Evolutionary conservation across 116 monocot genomes (phyloP).

Genomic region (Trichopus zeylanicus): DNA sequence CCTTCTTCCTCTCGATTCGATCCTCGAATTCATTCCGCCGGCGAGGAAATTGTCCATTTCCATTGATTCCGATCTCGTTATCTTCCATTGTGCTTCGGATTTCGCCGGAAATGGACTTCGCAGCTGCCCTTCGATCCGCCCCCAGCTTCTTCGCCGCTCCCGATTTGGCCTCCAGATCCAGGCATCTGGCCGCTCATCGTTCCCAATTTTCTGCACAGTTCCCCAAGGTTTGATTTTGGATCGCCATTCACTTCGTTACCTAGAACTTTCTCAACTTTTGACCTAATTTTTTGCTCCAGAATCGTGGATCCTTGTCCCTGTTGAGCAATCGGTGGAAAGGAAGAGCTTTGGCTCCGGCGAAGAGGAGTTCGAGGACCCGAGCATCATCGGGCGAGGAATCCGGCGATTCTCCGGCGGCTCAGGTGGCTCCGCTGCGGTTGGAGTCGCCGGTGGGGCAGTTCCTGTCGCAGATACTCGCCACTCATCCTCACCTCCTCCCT

Average conservation of each 20-base stretch:
- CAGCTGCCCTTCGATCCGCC: not conserved
- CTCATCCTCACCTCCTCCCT: slow-evolving; percentile 81
- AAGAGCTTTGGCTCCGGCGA: not conserved
- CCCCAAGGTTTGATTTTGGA: not conserved
- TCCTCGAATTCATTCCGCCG: too few species aligned
- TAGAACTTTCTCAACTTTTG: not conserved
- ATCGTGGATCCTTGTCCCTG: not conserved
- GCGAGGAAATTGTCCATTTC: too few species aligned
- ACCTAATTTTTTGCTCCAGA: not conserved
- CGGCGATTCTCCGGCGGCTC: not conserved
- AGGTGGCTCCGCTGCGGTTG: slow-evolving; percentile 74
- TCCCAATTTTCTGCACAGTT: not conserved
- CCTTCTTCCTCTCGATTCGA: not conserved
- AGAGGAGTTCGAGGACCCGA: not conserved
- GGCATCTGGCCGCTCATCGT: not conserved
- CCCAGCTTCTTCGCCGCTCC: not conserved
- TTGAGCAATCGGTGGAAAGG: not conserved
- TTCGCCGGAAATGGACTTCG: not conserved
- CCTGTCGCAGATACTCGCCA: slow-evolving; percentile 72
- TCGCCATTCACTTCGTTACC: too few species aligned
- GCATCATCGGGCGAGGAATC: not conserved
- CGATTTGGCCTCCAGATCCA: not conserved
- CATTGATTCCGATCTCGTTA: too few species aligned
- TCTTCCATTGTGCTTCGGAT: too few species aligned
- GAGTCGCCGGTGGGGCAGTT: slow-evolving; percentile 92